Evolutionary conservation across 805 yeast species (phyloP).

Genomic region (Zygotorulaspora chibaensis): DNA sequence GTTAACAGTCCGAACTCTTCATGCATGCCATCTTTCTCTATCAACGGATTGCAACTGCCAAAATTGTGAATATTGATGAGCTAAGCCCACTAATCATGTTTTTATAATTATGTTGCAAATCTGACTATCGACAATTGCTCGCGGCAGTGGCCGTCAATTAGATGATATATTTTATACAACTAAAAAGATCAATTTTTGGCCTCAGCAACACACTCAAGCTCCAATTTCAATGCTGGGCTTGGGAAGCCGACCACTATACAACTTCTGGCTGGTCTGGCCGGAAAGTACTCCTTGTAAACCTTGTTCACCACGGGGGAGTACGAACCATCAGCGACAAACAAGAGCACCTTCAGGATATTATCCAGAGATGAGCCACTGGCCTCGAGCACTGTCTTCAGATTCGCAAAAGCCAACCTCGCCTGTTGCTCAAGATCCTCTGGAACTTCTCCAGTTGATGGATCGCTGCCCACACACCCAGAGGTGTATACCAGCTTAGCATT

Average conservation of each 20-base stretch:
- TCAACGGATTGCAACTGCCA: too few species aligned
- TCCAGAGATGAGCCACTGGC: constrained; percentile 45
- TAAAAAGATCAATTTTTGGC: neutral
- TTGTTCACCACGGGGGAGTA: constrained; percentile 43
- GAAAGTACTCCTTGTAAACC: constrained; percentile 45
- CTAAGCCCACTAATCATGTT: too few species aligned
- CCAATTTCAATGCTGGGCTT: constrained; percentile 46
- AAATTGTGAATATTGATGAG: too few species aligned
- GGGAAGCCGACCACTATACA: constrained; percentile 51
- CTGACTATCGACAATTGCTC: too few species aligned
- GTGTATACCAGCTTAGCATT: constrained; percentile 43
- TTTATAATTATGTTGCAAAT: too few species aligned
- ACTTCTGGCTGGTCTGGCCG: constrained; percentile 49
- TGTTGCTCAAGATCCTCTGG: constrained; percentile 44
- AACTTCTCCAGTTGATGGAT: constrained; percentile 39
- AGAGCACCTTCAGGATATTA: constrained; percentile 45
- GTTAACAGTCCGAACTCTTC: too few species aligned
- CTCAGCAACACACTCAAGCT: constrained; percentile 46
- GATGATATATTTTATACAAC: too few species aligned
- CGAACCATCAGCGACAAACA: constrained; percentile 43
- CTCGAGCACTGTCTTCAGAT: constrained; percentile 40
- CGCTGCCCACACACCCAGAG: constrained; percentile 45
- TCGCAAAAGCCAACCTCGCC: constrained; percentile 42
- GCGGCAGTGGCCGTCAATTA: too few species aligned
- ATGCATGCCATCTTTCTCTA: too few species aligned